phyloP scores from a whole-genome alignment of 805 yeast species.

The Yamadazyma paraphyllophila region DNA sequence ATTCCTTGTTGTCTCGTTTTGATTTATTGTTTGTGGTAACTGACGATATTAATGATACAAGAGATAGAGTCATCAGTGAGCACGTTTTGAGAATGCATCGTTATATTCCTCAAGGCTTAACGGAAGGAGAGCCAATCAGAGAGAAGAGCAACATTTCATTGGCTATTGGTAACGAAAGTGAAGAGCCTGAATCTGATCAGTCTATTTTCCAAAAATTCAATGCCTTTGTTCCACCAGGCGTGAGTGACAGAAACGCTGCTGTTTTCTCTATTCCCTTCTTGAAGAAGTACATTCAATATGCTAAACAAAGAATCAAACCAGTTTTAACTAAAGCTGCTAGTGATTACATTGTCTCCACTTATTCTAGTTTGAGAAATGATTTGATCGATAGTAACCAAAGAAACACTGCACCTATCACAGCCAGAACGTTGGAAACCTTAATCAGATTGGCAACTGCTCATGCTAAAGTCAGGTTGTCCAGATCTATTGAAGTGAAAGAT shows the following conservation, averaged over 20 bases:
- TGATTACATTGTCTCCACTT: conserved; percentile 74
- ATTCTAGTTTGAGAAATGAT: conserved; percentile 79
- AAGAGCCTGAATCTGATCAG: conserved; percentile 46
- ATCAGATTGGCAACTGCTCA: conserved; percentile 95
- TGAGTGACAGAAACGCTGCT: conserved; percentile 33
- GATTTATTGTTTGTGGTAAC: conserved; percentile 94
- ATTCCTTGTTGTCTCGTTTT: conserved; percentile 93
- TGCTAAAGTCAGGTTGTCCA: conserved; percentile 89
- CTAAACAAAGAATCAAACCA: conserved; percentile 85
- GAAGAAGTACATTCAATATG: conserved; percentile 90
- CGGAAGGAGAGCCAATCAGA: conserved; percentile 91
- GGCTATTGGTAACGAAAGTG: conserved; percentile 71
- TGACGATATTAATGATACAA: conserved; percentile 83
- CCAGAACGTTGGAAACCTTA: conserved; percentile 95
- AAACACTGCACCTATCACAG: conserved; percentile 90
- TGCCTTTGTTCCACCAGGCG: conserved; percentile 80
- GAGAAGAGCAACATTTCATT: conserved; percentile 69
- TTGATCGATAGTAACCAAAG: conserved; percentile 59
- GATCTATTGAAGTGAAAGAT: conserved; percentile 69
- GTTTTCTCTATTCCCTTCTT: conserved; percentile 75
- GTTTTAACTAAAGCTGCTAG: conserved; percentile 74
- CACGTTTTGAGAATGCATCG: conserved; percentile 95
- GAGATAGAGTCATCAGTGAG: conserved; percentile 86
- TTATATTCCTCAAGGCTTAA: conserved; percentile 79
- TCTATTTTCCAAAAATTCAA: conserved; percentile 83